Evolutionary conservation across 345 rosid species (phyloP).

Genomic region (Salix caprea): DNA sequence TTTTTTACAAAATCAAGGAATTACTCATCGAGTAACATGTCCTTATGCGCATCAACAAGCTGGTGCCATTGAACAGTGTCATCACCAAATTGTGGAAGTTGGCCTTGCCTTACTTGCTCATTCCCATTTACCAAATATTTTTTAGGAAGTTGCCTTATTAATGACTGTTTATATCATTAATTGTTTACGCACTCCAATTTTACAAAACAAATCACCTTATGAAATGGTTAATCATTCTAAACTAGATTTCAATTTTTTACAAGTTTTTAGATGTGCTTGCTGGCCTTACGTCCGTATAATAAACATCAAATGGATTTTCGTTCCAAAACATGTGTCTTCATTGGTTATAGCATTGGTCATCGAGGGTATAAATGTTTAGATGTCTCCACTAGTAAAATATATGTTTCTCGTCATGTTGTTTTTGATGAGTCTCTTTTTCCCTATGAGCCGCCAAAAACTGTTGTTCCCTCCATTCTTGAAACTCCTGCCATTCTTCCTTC

Average conservation of each 20-base stretch:
- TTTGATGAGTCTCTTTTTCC: not conserved
- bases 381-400: fast-evolving
- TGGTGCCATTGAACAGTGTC: not conserved
- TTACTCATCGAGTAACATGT: not conserved
- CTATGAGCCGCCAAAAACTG: fast-evolving
- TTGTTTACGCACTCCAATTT: fast-evolving
- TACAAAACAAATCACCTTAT: not conserved
- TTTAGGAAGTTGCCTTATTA: not conserved
- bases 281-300: not conserved
- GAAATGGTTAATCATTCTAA: not conserved
- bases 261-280: fast-evolving
- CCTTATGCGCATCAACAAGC: too few species aligned
- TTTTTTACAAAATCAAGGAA: not conserved
- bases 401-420: fast-evolving
- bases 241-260: not conserved
- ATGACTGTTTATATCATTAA: fast-evolving
- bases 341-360: not conserved
- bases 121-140: too few species aligned
- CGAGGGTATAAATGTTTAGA: not conserved
- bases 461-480: too few species aligned
- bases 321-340: too few species aligned
- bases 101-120: not conserved
- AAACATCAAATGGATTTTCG: too few species aligned
- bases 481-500: fast-evolving
- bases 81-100: too few species aligned